Percentiles rank a stretch among this genome's conserved stretches.
These are phyloP conservation scores for Trichoderma reesei DNA, from an alignment of 495 filamentous ascomycete species.

Conservation along the genomic window DNA sequence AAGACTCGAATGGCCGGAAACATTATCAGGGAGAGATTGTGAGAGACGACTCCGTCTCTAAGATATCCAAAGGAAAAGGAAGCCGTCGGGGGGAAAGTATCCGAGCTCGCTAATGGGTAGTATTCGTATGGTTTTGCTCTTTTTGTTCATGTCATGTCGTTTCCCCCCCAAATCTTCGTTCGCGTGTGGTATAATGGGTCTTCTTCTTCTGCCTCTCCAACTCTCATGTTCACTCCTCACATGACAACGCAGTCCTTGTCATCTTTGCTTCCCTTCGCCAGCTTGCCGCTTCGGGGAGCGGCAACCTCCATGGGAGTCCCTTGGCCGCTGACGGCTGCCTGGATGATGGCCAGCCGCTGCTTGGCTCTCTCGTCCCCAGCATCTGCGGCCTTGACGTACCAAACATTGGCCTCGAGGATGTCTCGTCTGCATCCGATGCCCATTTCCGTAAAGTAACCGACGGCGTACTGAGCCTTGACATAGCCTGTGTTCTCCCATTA, in stretches of 20 bases:
- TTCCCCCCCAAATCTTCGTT: neutral
- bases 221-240: conserved; percentile 25
- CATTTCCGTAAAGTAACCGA: conserved; percentile 97
- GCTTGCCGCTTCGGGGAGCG: conserved; percentile 36
- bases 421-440: conserved; percentile 92
- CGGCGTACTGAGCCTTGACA: conserved; percentile 88
- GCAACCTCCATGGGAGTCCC: conserved; percentile 44
- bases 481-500: conserved; percentile 44
- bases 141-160: neutral
- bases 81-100: neutral
- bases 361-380: conserved; percentile 84
- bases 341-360: conserved; percentile 75
- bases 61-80: neutral
- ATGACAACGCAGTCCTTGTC: conserved; percentile 52
- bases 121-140: neutral
- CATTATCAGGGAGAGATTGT: neutral
- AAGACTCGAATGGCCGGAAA: neutral
- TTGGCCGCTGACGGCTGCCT: conserved; percentile 74
- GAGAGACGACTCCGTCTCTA: neutral
- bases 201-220: neutral
- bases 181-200: neutral
- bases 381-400: conserved; percentile 95
- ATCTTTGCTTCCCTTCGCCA: conserved; percentile 38
- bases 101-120: neutral
- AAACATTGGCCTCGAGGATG: conserved; percentile 88